Evolutionary conservation across 2,329 filamentous ascomycete species (phyloP), one percentile per base, ranked within the genome.

Genomic region (Aspergillus brunneoviolaceus): DNA sequence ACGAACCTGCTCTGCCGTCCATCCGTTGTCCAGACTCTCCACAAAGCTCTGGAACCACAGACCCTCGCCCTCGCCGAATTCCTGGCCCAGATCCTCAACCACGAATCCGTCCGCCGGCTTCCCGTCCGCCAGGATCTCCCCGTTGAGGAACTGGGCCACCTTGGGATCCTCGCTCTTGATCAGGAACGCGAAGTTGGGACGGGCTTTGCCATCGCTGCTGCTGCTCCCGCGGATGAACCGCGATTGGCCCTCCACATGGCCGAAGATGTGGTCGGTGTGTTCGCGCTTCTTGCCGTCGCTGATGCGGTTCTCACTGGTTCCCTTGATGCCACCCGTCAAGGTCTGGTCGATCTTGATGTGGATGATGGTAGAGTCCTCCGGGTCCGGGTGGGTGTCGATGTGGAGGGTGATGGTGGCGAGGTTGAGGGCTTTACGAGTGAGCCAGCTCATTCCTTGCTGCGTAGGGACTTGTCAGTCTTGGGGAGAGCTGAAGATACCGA

Each of bases 241-340:
- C 49, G 82, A 85, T 61, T 81, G 82, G 59, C 89, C 90, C 55
- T 80, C 79, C 63, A 95, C 83, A 58, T 77, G 79, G 60, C 92
- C 92, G 74, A 96, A 96, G 66, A 96, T 84, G 81, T 87, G 88
- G 80, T 96, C 92, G 25, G 79, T 79, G 80, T 93, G 90, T 63
- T 85, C 83, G 67, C 89, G 87, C 57, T 77, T 82, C 25, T 76
- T 73, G 78, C 82, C 87, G 71, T 89, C 82, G 2, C 89, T 74
- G 1, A 71, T 76, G 51, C 88, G 83, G 7, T 76, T 70, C 72
- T 90, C 88, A 19, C 77, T 77, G 19, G 83, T 92, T 68, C 86
- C 87, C 70, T 85, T 85, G 64, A 96, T 80, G 58, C 87, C 89
- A 61, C 87, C 91, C 9, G 89, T 90, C 42, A 85, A 81, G 51